Base-by-base conservation (phyloP, 768 basidiomycete genomes). In the Erythrobasidium yunnanense region DNA sequence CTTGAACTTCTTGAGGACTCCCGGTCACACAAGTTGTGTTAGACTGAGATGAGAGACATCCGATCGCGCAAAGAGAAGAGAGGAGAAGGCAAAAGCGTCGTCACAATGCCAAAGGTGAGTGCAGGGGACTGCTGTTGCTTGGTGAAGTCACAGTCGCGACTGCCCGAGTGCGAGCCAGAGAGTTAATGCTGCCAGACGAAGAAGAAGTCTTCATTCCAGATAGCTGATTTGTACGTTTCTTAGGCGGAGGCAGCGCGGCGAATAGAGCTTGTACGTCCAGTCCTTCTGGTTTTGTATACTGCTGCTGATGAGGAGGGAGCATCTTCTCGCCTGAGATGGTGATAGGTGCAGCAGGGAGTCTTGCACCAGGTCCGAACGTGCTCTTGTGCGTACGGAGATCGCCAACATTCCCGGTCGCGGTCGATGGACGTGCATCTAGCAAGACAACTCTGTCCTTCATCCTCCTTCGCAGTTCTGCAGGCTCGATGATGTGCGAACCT, bases 211-310 rank as follows among this genome's bases (percentile, higher is more conserved):
- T 11, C n/a, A 42, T 42, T 11, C 38, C 38, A 11, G 11, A 11
- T 11, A 42, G 38, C 11, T n/a, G 38, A n/a, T 11, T 30, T 15
- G 56, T n/a, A 5, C 60, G 60, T n/a, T 35, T 49, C 22, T 51
- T 63, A 3, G 60, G 60, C 2, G 60, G 60, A 8, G 60, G 60
- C 2, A 63, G 49, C 22, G 60, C 60, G 20, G 60, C 60, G 47
- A 63, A 63, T 7, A 63, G 60, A 15, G 60, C 49, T 23, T 63
- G 23, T 33, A 23, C 29, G 23, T 55, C 54, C 13, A 30, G 29
- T 20, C 50, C 22, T 23, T 52, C 29, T 23, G n/a, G n/a, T n/a
- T n/a, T n/a, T n/a, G n/a, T n/a, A n/a, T n/a, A n/a, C n/a, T n/a
- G n/a, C n/a, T n/a, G n/a, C n/a, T n/a, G n/a, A n/a, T n/a, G n/a